These are phyloP conservation scores for Ananas comosus DNA, from an alignment of 176 grass and related monocot species.

Conservation along the genomic window DNA sequence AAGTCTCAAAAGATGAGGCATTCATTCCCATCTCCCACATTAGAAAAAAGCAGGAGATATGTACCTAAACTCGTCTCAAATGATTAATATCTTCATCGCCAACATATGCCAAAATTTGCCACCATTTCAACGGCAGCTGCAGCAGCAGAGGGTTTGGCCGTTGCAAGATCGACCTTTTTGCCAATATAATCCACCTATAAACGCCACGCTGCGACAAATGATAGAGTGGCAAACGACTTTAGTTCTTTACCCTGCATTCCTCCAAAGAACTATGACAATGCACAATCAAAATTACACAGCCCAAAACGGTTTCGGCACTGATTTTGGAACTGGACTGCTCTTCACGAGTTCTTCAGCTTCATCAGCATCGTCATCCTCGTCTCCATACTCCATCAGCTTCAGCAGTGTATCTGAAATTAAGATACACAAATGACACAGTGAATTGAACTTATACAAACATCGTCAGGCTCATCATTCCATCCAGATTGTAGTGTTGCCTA, in stretches of 20 bases:
- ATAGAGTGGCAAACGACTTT: too few relatives aligned
- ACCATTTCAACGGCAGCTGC: too few relatives aligned
- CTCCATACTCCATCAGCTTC: slow-evolving; percentile 89
- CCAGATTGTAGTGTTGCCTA: neutral
- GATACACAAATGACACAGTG: neutral
- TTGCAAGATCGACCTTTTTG: too few relatives aligned
- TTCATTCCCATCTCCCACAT: neutral
- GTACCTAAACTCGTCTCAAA: neutral
- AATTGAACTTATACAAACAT: too few relatives aligned
- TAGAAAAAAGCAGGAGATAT: neutral
- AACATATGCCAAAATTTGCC: too few relatives aligned
- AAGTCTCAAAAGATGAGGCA: neutral
- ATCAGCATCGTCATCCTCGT: slow-evolving; percentile 54
- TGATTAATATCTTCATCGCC: too few relatives aligned
- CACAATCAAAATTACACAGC: slow-evolving; percentile 22
- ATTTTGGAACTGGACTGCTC: slow-evolving; percentile 25
- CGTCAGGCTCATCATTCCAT: too few relatives aligned
- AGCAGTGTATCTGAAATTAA: slow-evolving; percentile 53
- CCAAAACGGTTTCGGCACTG: slow-evolving; percentile 49
- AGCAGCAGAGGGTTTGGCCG: too few relatives aligned
- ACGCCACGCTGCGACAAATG: too few relatives aligned
- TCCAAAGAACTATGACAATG: neutral
- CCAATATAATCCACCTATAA: too few relatives aligned
- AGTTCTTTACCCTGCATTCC: too few relatives aligned
- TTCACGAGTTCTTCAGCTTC: neutral